Conservation (phyloP, 208 protist genomes). For the Leptomonas pyrrhocoris region DNA sequence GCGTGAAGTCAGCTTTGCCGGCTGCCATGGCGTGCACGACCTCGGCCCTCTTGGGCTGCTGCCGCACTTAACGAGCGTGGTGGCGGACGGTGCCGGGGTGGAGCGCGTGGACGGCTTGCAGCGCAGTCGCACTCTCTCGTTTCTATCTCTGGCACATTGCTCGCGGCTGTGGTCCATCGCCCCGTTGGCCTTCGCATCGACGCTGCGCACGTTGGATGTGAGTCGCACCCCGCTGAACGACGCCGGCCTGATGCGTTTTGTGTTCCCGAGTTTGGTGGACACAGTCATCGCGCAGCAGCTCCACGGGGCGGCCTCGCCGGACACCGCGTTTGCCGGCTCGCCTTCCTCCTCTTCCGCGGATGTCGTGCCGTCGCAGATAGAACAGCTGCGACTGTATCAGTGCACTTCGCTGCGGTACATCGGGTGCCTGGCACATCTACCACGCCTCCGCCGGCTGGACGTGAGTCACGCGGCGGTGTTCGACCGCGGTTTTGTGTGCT, state of each 20-base stretch:
- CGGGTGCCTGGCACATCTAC: constrained; percentile 34
- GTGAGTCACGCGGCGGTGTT: constrained; percentile 17
- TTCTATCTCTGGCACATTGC: constrained; percentile 26
- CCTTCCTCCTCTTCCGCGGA: neutral
- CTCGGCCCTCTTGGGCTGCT: constrained; percentile 28
- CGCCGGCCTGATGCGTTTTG: constrained; percentile 29
- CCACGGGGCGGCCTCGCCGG: neutral
- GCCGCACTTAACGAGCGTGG: constrained; percentile 22
- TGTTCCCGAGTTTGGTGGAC: constrained; percentile 15
- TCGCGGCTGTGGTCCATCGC: constrained; percentile 21
- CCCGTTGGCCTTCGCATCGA: constrained; percentile 7
- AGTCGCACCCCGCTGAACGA: constrained; percentile 26
- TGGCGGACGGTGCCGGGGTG: constrained; percentile 17
- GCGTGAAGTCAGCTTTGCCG: constrained; percentile 27
- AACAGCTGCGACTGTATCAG: constrained; percentile 19
- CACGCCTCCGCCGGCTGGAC: constrained; percentile 20
- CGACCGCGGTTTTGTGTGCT: constrained; percentile 26
- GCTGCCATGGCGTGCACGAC: constrained; percentile 25
- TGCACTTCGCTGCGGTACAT: constrained; percentile 29
- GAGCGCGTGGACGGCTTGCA: constrained; percentile 28
- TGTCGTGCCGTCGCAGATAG: constrained; percentile 18
- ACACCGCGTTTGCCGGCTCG: neutral
- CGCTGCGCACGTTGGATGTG: constrained; percentile 23
- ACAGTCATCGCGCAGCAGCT: neutral
- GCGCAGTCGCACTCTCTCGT: constrained; percentile 12